Conservation (phyloP, 2,329 filamentous ascomycete genomes). For the Fusarium temperatum region DNA sequence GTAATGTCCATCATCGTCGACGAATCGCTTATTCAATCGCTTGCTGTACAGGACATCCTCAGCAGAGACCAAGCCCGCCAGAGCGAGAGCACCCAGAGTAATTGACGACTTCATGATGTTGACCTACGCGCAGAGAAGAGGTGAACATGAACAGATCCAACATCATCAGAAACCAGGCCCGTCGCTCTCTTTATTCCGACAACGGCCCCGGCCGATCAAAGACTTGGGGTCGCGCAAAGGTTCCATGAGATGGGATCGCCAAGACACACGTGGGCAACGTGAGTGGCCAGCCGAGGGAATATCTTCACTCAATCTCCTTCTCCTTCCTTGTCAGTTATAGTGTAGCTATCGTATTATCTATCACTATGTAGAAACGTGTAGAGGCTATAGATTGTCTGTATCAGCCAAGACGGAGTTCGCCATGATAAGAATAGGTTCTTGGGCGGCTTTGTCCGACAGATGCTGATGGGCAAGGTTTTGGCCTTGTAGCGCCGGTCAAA, state of each 20-base stretch:
- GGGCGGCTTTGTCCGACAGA: conserved; percentile 19
- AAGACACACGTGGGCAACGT: conserved; percentile 41
- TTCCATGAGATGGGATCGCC: conserved; percentile 33
- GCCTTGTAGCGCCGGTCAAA: conserved; percentile 13
- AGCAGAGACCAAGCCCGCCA: conserved; percentile 43
- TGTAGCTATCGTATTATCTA: background rate
- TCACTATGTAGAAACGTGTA: background rate
- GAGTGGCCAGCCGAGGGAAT: conserved; percentile 32
- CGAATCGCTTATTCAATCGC: conserved; percentile 58
- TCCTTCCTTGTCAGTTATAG: background rate
- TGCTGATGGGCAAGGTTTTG: conserved; percentile 24
- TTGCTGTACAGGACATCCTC: conserved; percentile 61
- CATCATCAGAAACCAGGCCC: background rate
- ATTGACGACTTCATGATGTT: conserved; percentile 37
- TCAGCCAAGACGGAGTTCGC: background rate
- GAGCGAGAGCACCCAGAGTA: conserved; percentile 35
- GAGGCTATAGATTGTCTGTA: background rate
- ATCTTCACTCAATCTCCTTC: background rate
- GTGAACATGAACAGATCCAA: background rate
- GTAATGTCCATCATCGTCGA: conserved; percentile 59
- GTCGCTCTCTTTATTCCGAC: conserved; percentile 26
- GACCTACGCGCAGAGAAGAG: background rate
- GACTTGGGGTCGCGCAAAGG: conserved; percentile 16
- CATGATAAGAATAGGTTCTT: background rate
- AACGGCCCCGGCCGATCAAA: conserved; percentile 8